Evolutionary conservation across 768 basidiomycete species (phyloP).

Genomic region (Amanita rubescens): DNA sequence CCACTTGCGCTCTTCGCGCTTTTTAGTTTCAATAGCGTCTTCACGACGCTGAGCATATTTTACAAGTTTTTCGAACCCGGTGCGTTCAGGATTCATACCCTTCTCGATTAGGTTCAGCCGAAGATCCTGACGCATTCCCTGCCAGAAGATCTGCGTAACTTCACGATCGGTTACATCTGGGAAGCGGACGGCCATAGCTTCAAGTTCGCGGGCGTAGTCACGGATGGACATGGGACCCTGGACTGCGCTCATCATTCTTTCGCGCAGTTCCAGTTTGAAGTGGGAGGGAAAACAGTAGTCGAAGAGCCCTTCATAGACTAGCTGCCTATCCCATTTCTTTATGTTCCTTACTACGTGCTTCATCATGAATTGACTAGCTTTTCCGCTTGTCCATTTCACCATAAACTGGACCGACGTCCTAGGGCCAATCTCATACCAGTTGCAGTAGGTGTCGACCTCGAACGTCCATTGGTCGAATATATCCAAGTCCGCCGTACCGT

Average conservation of each 20-base stretch:
- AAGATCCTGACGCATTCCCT: slow-evolving; percentile 18
- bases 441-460: neutral
- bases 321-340: neutral
- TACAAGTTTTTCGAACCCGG: slow-evolving; percentile 18
- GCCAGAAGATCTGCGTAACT: slow-evolving; percentile 26
- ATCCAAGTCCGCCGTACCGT: neutral
- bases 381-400: no score
- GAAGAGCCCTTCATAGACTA: slow-evolving; percentile 7
- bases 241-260: neutral
- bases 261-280: slow-evolving; percentile 1
- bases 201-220: neutral
- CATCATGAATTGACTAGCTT: slow-evolving; percentile 9
- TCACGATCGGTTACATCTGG: slow-evolving; percentile 16
- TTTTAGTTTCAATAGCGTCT: neutral
- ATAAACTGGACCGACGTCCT: neutral
- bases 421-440: no score
- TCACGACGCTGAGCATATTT: slow-evolving; percentile 24
- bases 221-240: neutral
- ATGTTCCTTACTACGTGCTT: slow-evolving; percentile 7
- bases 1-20: neutral
- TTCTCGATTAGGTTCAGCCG: slow-evolving; percentile 23
- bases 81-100: slow-evolving; percentile 19
- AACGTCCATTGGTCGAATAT: neutral
- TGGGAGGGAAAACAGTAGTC: slow-evolving; percentile 11
- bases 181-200: neutral